Conservation (phyloP, 768 basidiomycete genomes). For the Auriscalpium microsporum region DNA sequence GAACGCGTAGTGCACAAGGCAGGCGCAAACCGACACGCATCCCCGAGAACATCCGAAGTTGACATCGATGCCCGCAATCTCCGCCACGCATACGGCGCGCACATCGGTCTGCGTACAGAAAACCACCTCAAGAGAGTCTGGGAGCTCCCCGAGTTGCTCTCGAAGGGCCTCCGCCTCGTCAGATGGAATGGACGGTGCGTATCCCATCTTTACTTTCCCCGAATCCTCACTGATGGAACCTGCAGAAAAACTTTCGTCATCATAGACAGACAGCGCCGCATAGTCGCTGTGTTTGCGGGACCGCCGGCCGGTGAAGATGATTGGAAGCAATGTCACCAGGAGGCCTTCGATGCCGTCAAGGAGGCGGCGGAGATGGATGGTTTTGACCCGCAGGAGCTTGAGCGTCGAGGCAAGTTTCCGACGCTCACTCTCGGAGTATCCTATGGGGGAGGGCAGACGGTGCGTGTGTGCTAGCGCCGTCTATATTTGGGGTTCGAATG, state of each 20-base stretch:
- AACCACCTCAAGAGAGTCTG: background rate
- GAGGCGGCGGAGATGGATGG: background rate
- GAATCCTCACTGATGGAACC: background rate
- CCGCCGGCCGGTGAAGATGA: background rate
- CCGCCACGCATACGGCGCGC: background rate
- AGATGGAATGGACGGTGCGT: background rate
- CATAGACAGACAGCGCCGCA: background rate
- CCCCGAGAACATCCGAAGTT: background rate
- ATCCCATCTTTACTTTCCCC: background rate
- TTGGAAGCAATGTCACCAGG: background rate
- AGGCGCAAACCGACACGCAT: background rate
- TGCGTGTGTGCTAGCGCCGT: background rate
- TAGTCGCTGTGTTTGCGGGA: background rate
- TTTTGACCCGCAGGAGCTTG: background rate
- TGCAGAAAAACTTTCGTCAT: background rate
- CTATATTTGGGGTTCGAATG: background rate
- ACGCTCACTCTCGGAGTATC: slow-evolving; percentile 19
- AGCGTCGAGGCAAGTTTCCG: slow-evolving; percentile 17
- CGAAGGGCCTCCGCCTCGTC: background rate
- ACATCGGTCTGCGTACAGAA: background rate
- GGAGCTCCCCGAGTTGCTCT: background rate
- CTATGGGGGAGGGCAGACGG: slow-evolving; percentile 23
- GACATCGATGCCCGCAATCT: background rate
- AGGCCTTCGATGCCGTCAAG: background rate
- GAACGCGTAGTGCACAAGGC: background rate